Evolutionary conservation across 2,329 filamentous ascomycete genomes (phyloP), one percentile per base, ranked within the genome.

Genomic region (Trichophyton schoenleinii): DNA sequence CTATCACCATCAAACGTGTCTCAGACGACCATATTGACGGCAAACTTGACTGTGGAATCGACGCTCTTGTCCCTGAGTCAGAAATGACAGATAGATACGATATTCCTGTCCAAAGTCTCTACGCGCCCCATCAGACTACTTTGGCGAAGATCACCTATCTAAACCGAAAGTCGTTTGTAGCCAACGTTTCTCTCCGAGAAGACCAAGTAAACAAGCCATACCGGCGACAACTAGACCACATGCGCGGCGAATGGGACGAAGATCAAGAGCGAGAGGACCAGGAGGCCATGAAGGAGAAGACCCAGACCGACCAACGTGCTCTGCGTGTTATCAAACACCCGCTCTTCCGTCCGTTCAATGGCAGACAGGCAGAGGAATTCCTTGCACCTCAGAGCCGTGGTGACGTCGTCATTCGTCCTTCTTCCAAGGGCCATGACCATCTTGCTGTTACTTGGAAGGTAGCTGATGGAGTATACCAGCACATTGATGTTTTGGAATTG

Each of bases 371-470:
- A 0, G 90, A 97, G 74, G 90, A 97, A 73, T 97, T 87, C 72
- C 82, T 99, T 36, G 91, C 91, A 48, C 89, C 88, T 13, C 89
- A 95, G 72, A 83, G 87, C 59, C 81, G 86, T 5, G 94, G 94
- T 57, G 94, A 97, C 72, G 87, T 95, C 61, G 90, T 99, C 63
- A 96, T 99, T 70, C 87, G 94, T 52, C 92, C 94, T 2, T 96
- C 91, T 0, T 96, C 91, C 31, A 96, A 95, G 73, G 94, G 94
- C 52, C 88, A 90, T 62, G 94, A 99, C 72, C 94, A 99, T 77
- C 80, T 99, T 61, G 91, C 92, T 6, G 85, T 99, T 55, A 99
- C 94, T 0, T 99, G 94, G 94, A 99, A 99, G 78, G 91, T 99
- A 13, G 87, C 90, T 1, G 91, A 97, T 72, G 87, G 88, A 63